Percentiles rank a stretch among this genome's conserved stretches.
Evolutionary conservation across 2,329 filamentous ascomycete genomes (phyloP).

Genomic region (Colletotrichum sp.): DNA sequence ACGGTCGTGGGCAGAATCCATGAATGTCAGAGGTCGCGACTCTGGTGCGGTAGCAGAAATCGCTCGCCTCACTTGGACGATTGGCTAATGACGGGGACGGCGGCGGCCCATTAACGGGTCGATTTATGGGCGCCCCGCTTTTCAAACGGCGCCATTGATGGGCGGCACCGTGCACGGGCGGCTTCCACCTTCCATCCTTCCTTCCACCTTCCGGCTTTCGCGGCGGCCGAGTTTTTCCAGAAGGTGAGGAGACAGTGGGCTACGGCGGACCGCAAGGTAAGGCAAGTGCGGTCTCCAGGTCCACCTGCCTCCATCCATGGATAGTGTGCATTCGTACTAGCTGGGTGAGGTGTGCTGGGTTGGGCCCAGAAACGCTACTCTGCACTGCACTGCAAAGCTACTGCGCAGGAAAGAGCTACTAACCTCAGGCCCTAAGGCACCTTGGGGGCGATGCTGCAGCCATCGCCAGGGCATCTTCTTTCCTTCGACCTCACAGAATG

Average conservation of each 20-base stretch:
- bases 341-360: not conserved
- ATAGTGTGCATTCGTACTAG: not conserved
- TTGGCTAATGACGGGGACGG: slow-evolving; percentile 20
- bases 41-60: not conserved
- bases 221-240: slow-evolving; percentile 20
- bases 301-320: not conserved
- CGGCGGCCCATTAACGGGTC: slow-evolving; percentile 14
- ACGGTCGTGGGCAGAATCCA: not conserved
- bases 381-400: not conserved
- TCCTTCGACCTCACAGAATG: not conserved
- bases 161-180: not conserved
- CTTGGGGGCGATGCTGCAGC: not conserved
- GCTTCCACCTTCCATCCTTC: slow-evolving; percentile 10
- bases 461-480: not conserved
- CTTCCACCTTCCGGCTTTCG: slow-evolving; percentile 14
- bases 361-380: not conserved
- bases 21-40: not conserved
- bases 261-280: not conserved
- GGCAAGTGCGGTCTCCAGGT: not conserved
- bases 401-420: not conserved
- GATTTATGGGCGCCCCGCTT: slow-evolving; percentile 1
- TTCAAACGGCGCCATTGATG: slow-evolving; percentile 15
- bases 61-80: slow-evolving; percentile 22
- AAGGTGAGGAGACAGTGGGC: slow-evolving; percentile 10
- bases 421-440: not conserved